Percentiles rank a stretch among this genome's conserved stretches.
These are phyloP conservation scores for Prunella vulgaris DNA, from an alignment of 257 asterid genomes.

Conservation along the genomic window DNA sequence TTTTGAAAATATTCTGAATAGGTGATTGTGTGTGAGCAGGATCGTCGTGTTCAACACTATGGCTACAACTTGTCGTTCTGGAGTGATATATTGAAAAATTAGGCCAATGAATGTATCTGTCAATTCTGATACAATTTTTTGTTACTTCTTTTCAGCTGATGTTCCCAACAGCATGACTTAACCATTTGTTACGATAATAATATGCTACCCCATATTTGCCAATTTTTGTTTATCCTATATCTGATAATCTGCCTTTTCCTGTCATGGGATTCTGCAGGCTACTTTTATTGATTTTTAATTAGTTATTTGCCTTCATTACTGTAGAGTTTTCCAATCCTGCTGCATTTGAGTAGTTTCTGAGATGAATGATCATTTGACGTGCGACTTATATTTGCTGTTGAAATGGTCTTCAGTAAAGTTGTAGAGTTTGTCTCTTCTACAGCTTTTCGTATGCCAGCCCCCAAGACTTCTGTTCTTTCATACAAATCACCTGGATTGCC, in stretches of 20 bases:
- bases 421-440: slow-evolving; percentile 50
- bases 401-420: slow-evolving; percentile 61
- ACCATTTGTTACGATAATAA: neutral
- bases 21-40: no score
- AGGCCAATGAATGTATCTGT: neutral
- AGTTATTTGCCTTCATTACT: slow-evolving; percentile 9
- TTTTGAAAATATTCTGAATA: no score
- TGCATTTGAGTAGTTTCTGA: slow-evolving; percentile 1
- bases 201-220: neutral
- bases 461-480: slow-evolving; percentile 41
- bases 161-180: neutral
- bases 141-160: neutral
- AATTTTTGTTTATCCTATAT: slow-evolving; percentile 7
- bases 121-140: neutral
- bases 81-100: no score
- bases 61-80: no score
- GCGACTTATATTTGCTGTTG: slow-evolving; percentile 22
- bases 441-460: slow-evolving; percentile 42
- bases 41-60: no score
- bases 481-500: slow-evolving; percentile 60
- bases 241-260: slow-evolving; percentile 13
- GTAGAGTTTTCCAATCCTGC: neutral
- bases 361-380: slow-evolving; percentile 12
- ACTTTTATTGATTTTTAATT: slow-evolving; percentile 3
- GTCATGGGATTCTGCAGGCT: slow-evolving; percentile 24